Evolutionary conservation across 306 rosid genomes (phyloP).

Genomic region (Fragaria ananassa): DNA sequence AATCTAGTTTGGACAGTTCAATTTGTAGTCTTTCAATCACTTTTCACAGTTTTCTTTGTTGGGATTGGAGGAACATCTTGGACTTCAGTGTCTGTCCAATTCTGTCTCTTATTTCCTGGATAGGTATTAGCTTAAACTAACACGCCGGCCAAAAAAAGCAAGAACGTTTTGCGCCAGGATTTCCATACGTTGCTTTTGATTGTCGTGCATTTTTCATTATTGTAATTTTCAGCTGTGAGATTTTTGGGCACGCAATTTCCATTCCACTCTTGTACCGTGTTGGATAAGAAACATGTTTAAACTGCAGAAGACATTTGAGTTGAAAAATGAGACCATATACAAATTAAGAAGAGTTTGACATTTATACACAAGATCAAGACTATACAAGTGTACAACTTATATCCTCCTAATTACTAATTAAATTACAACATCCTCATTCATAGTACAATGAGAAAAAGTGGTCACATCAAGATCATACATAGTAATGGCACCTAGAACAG

Average conservation of each 20-base stretch:
- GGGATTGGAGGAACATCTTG: background rate
- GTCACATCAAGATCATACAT: background rate
- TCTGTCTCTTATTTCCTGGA: background rate
- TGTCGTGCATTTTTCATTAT: background rate
- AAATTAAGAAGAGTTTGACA: background rate
- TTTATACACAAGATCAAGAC: constrained; percentile 4
- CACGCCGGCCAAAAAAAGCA: background rate
- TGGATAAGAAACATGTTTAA: background rate
- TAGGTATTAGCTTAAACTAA: background rate
- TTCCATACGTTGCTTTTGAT: background rate
- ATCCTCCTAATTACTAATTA: constrained; percentile 13
- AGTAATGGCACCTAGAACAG: background rate
- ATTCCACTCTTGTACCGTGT: background rate
- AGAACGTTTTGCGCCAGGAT: background rate
- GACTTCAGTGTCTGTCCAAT: background rate
- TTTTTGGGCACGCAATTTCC: background rate
- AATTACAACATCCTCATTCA: constrained; percentile 6
- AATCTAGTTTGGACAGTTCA: too few relatives aligned
- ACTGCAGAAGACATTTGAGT: background rate
- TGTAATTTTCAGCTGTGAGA: background rate
- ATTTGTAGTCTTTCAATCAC: too few relatives aligned
- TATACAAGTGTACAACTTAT: constrained; percentile 14
- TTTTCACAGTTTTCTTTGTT: background rate
- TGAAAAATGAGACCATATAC: background rate
- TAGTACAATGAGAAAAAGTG: background rate